Conservation (phyloP, 805 yeast species). For the Brettanomyces nanus region DNA sequence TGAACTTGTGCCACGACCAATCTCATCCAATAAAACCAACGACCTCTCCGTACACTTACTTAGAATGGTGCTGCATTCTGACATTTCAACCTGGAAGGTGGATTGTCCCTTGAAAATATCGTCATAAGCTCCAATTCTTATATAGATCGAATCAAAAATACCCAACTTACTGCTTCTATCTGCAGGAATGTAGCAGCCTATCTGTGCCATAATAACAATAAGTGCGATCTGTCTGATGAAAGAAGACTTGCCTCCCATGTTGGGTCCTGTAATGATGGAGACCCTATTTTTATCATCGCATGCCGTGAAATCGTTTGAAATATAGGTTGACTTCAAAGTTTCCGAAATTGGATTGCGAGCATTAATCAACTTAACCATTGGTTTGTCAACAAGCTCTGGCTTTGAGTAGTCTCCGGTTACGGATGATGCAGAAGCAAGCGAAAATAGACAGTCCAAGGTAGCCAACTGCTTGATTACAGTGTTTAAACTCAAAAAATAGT, state of each 20-base stretch:
- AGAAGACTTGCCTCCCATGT: constrained; percentile 84
- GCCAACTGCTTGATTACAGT: constrained; percentile 41
- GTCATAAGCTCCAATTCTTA: constrained; percentile 79
- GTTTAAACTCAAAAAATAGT: constrained; percentile 30
- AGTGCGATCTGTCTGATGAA: constrained; percentile 70
- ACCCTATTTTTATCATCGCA: constrained; percentile 38
- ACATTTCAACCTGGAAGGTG: constrained; percentile 74
- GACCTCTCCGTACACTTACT: constrained; percentile 39
- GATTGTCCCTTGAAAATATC: constrained; percentile 68
- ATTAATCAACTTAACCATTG: constrained; percentile 39
- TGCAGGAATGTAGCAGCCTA: constrained; percentile 74
- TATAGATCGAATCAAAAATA: constrained; percentile 44
- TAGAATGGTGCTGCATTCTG: constrained; percentile 55
- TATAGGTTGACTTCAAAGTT: constrained; percentile 30
- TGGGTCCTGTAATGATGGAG: constrained; percentile 73
- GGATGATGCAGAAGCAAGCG: constrained; percentile 54
- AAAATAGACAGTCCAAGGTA: constrained; percentile 55
- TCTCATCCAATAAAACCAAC: constrained; percentile 62
- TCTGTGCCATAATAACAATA: constrained; percentile 62
- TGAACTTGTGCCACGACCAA: constrained; percentile 66
- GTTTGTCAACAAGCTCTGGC: constrained; percentile 43
- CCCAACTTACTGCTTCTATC: constrained; percentile 44
- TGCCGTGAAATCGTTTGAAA: constrained; percentile 50
- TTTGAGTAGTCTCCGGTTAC: constrained; percentile 35
- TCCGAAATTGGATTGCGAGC: constrained; percentile 39